Conservation (phyloP, 2,329 filamentous ascomycete species). For the Cercospora canescens region DNA sequence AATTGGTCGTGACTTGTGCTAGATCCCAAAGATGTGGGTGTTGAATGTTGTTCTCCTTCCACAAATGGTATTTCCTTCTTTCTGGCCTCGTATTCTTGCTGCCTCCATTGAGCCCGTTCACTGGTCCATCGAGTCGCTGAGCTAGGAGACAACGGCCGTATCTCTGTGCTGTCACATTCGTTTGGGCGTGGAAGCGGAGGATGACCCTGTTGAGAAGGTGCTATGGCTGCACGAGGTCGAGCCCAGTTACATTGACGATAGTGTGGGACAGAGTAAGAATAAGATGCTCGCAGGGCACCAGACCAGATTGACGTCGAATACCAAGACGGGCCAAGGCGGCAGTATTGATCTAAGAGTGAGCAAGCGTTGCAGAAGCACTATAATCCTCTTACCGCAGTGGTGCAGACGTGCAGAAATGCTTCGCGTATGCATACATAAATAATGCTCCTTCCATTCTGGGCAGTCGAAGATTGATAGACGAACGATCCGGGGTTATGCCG, state of each 20-base stretch:
- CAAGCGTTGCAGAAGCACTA: slow-evolving; percentile 4
- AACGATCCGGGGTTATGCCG: background rate
- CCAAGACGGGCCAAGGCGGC: slow-evolving; percentile 7
- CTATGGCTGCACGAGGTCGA: background rate
- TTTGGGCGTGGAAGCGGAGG: background rate
- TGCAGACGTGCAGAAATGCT: background rate
- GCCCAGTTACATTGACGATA: background rate
- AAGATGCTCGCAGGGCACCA: background rate
- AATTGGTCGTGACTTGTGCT: background rate
- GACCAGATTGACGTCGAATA: background rate
- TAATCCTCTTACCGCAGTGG: background rate
- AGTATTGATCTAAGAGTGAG: background rate
- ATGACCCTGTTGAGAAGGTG: background rate
- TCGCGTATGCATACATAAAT: background rate
- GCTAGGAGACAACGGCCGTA: background rate
- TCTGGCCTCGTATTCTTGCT: background rate
- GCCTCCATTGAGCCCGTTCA: background rate
- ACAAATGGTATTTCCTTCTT: background rate
- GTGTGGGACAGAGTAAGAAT: background rate
- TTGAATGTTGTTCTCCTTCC: background rate
- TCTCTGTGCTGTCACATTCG: background rate
- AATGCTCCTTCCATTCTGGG: slow-evolving; percentile 7
- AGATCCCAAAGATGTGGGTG: background rate
- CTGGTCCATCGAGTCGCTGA: background rate
- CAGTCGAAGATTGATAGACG: background rate